These are phyloP conservation scores for Vitis vinifera DNA, from an alignment of 164 flowering plant species.

Conservation along the genomic window DNA sequence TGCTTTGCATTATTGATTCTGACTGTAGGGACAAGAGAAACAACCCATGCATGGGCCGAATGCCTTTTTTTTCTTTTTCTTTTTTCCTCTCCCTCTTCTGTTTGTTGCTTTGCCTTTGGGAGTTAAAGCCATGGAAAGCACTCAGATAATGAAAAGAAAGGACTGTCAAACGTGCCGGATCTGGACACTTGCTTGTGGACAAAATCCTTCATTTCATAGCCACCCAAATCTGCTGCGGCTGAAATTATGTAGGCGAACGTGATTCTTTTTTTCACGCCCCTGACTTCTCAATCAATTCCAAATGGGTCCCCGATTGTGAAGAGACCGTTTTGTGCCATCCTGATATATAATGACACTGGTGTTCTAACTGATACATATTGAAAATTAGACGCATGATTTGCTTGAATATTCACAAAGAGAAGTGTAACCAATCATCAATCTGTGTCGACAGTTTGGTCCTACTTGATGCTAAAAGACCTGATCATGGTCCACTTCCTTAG, in stretches of 20 bases:
- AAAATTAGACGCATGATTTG: no score
- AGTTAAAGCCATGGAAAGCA: neutral
- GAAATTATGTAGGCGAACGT: constrained; percentile 3
- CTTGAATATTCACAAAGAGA: no score
- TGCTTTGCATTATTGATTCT: constrained; percentile 8
- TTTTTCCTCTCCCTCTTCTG: constrained; percentile 11
- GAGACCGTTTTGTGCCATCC: no score
- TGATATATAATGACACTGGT: no score
- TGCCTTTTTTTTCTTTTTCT: constrained; percentile 1
- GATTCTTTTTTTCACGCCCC: constrained; percentile 14
- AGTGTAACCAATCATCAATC: no score
- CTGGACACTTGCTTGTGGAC: constrained; percentile 36
- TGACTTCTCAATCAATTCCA: neutral
- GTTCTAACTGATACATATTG: no score
- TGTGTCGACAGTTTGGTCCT: no score
- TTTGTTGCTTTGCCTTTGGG: constrained; percentile 24
- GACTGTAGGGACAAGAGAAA: constrained; percentile 20
- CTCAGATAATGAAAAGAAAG: constrained; percentile 25
- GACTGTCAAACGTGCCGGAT: constrained; percentile 11
- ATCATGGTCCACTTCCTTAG: no score
- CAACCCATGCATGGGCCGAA: constrained; percentile 27
- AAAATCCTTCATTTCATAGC: constrained; percentile 28
- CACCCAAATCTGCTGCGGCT: neutral
- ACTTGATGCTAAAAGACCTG: no score
- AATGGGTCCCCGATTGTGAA: no score